Evolutionary conservation across 164 flowering plant genomes (phyloP).

Genomic region (Liriodendron chinense): DNA sequence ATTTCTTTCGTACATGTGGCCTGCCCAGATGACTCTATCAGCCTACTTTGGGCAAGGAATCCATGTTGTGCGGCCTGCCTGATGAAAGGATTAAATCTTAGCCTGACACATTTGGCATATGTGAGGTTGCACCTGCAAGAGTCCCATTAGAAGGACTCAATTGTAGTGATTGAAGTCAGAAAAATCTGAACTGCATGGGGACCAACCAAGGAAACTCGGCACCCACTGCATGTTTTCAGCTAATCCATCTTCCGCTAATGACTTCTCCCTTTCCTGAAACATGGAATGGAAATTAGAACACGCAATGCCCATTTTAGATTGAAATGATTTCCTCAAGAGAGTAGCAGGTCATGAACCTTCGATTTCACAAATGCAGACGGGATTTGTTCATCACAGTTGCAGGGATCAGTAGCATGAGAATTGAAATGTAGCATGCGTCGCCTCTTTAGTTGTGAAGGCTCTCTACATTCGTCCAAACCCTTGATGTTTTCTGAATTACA

Average conservation of each 20-base stretch:
- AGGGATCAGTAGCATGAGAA: constrained; percentile 15
- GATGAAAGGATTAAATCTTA: no score
- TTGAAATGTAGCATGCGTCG: constrained; percentile 77
- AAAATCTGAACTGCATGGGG: not conserved
- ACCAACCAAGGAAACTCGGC: constrained; percentile 51
- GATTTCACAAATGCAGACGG: constrained; percentile 44
- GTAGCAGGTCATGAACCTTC: constrained; percentile 39
- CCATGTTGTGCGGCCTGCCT: no score
- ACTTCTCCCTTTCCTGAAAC: constrained; percentile 47
- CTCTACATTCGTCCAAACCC: constrained; percentile 35
- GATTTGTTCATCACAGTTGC: constrained; percentile 39
- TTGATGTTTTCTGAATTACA: constrained; percentile 48
- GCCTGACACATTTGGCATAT: no score
- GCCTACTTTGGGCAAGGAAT: no score
- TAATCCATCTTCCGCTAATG: constrained; percentile 33
- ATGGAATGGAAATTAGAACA: constrained; percentile 3
- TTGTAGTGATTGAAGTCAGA: no score
- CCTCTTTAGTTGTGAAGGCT: constrained; percentile 64
- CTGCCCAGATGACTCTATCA: no score
- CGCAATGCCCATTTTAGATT: not conserved
- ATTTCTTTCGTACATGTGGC: no score
- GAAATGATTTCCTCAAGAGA: not conserved
- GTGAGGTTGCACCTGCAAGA: no score
- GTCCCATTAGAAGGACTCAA: no score
- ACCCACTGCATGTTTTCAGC: constrained; percentile 50